Conservation (phyloP, 2,329 filamentous ascomycete genomes). For the Whalleya microplaca region DNA sequence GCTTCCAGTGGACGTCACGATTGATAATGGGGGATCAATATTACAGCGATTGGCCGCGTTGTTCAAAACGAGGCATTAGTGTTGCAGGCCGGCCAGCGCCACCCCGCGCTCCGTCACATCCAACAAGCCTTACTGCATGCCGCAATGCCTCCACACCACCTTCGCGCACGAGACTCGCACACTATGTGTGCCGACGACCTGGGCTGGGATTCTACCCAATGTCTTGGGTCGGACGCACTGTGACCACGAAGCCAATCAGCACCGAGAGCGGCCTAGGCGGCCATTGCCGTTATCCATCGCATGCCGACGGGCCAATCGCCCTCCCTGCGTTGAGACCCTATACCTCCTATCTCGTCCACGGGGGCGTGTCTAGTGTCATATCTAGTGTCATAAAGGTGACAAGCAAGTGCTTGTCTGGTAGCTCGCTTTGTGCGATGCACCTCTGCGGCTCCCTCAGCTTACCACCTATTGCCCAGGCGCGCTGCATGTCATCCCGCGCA, state of each 20-base stretch:
- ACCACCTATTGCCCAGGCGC: constrained; percentile 26
- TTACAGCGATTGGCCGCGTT: constrained; percentile 9
- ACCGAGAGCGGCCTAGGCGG: constrained; percentile 25
- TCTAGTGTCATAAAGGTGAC: constrained; percentile 16
- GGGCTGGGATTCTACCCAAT: constrained; percentile 22
- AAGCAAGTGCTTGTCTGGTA: constrained; percentile 16
- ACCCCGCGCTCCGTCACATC: neutral
- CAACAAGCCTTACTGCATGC: neutral
- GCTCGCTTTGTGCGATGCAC: constrained; percentile 9
- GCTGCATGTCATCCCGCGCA: constrained; percentile 31
- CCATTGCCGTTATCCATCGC: constrained; percentile 25
- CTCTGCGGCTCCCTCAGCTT: constrained; percentile 30
- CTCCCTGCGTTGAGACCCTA: constrained; percentile 9
- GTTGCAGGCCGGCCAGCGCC: neutral
- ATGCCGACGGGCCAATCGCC: constrained; percentile 21
- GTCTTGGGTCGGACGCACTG: constrained; percentile 37
- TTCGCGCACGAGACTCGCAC: constrained; percentile 31
- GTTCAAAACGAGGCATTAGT: constrained; percentile 20
- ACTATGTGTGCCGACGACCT: constrained; percentile 26
- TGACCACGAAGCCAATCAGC: constrained; percentile 29
- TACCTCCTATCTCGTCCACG: constrained; percentile 12
- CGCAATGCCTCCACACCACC: constrained; percentile 21
- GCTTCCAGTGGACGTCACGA: constrained; percentile 1
- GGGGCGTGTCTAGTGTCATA: constrained; percentile 18
- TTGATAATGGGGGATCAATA: constrained; percentile 20